These are phyloP conservation scores for Euphorbia tirucalli DNA, from an alignment of 345 rosid species.

Conservation along the genomic window DNA sequence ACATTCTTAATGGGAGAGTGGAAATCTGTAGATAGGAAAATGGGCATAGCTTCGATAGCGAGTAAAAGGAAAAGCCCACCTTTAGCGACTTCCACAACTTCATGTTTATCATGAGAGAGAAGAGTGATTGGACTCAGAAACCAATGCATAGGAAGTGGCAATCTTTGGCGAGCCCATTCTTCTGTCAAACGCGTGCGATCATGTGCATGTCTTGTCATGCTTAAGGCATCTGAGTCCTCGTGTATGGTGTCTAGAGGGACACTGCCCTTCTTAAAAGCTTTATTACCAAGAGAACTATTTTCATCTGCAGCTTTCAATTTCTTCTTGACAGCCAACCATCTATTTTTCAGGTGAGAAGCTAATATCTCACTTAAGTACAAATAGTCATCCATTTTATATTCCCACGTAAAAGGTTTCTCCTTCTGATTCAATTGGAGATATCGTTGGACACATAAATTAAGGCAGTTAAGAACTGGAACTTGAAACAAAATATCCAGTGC, in stretches of 20 bases:
- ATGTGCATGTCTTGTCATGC: slow-evolving; percentile 31
- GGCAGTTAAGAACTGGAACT: slow-evolving; percentile 49
- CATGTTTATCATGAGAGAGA: slow-evolving; percentile 35
- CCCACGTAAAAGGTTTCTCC: slow-evolving; percentile 40
- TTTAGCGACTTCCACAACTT: slow-evolving; percentile 52
- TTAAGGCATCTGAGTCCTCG: slow-evolving; percentile 58
- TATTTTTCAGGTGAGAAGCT: slow-evolving; percentile 59
- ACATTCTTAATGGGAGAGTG: slow-evolving; percentile 51
- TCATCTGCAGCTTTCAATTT: slow-evolving; percentile 41
- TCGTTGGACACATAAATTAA: slow-evolving; percentile 37
- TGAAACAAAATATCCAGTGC: slow-evolving; percentile 59
- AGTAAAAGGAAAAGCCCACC: slow-evolving; percentile 78
- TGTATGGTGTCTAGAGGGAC: slow-evolving; percentile 64
- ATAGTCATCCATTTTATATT: slow-evolving; percentile 50
- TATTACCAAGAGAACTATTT: slow-evolving; percentile 17
- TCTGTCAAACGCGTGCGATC: slow-evolving; percentile 29
- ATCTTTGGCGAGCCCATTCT: slow-evolving; percentile 86
- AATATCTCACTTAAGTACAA: slow-evolving; percentile 44
- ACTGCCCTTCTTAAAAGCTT: slow-evolving; percentile 30
- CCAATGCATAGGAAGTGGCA: slow-evolving; percentile 88
- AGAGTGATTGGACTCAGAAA: slow-evolving; percentile 81
- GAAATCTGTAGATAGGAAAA: slow-evolving; percentile 31
- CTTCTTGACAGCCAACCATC: slow-evolving; percentile 66
- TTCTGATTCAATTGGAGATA: slow-evolving; percentile 39
- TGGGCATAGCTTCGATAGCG: slow-evolving; percentile 66